A percentile compares a stretch with the other conserved stretches of the same genome.
Conservation (phyloP, 306 rosid species). For the Leucaena leucocephala region DNA sequence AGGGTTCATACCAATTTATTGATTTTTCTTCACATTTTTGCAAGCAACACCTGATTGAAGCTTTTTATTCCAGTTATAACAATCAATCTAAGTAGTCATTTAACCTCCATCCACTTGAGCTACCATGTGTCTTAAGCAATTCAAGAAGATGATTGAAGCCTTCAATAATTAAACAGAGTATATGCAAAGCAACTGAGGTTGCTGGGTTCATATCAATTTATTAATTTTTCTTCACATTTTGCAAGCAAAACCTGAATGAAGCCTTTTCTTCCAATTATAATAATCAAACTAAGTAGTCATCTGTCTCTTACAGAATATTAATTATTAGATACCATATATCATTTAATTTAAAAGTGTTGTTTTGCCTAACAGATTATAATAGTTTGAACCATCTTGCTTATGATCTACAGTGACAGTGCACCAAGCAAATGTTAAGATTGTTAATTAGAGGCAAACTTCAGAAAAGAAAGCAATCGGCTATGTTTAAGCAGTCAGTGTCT, state of each 20-base stretch:
- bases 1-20: constrained; percentile 24
- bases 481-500: too few species aligned
- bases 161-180: constrained; percentile 4
- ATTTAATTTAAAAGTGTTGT: not conserved
- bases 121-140: not conserved
- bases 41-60: not conserved
- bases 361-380: not conserved
- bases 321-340: not conserved
- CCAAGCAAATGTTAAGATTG: not conserved
- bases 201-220: constrained; percentile 27
- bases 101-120: not conserved
- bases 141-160: not conserved
- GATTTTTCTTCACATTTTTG: not conserved
- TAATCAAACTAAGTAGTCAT: not conserved
- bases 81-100: not conserved
- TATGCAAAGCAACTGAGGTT: constrained; percentile 21
- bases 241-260: not conserved
- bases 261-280: not conserved
- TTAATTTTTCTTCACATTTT: not conserved
- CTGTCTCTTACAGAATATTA: not conserved
- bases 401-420: not conserved
- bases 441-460: not conserved
- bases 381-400: constrained; percentile 5
- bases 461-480: not conserved
- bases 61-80: not conserved